Percentiles rank a stretch among this genome's conserved stretches.
phyloP scores from a whole-genome alignment of 169 alveolate genomes.

The Cryptosporidium parvum region DNA sequence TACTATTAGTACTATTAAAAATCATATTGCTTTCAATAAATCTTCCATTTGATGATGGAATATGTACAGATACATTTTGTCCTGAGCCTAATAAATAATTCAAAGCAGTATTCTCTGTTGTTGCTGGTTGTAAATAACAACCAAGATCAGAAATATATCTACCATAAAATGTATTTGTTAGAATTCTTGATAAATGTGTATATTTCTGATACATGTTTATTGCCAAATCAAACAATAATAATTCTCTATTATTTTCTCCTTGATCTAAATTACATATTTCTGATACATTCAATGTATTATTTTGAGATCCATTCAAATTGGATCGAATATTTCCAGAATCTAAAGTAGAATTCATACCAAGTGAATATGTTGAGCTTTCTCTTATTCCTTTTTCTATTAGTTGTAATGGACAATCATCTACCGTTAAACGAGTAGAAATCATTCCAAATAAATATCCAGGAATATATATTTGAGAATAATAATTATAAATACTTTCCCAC shows the following conservation, averaged over 20 bases:
- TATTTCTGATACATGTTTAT: conserved; percentile 10
- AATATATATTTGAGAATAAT: conserved; percentile 50
- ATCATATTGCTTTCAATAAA: background rate
- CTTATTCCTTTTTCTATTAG: too few species aligned
- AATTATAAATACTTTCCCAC: conserved; percentile 49
- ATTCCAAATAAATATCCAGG: conserved; percentile 38
- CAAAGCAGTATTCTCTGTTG: conserved; percentile 32
- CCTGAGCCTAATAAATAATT: conserved; percentile 9
- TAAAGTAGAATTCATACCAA: background rate
- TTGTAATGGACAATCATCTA: background rate
- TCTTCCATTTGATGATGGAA: background rate
- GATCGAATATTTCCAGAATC: background rate
- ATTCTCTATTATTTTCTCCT: background rate
- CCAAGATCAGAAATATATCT: conserved; percentile 25
- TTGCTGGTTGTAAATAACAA: conserved; percentile 35
- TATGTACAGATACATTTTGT: background rate
- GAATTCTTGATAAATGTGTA: conserved; percentile 38
- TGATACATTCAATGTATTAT: too few species aligned
- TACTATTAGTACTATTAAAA: too few species aligned
- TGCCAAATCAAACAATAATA: background rate
- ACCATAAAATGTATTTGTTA: conserved; percentile 35
- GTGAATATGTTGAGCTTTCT: too few species aligned
- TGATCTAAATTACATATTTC: background rate
- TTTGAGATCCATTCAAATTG: background rate
- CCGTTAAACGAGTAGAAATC: background rate